A percentile compares a stretch with the other conserved stretches of the same genome.
phyloP scores from a whole-genome alignment of 495 filamentous ascomycete species.

The Baudoinia panamericana region DNA sequence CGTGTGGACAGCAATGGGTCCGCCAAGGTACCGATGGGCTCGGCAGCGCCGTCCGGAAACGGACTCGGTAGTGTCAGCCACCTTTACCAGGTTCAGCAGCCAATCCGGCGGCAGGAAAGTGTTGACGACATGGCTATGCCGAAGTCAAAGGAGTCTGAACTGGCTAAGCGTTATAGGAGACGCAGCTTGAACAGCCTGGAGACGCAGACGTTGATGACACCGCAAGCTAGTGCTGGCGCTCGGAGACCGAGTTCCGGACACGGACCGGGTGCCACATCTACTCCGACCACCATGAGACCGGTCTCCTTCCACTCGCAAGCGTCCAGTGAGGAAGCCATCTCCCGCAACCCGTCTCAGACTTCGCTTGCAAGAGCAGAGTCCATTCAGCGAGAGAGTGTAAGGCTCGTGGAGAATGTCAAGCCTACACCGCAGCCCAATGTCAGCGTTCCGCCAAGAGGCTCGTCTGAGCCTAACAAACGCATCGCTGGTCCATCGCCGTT shows the following conservation, averaged over 20 bases:
- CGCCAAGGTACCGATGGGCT: conserved; percentile 20
- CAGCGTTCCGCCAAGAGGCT: conserved; percentile 54
- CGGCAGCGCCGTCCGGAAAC: conserved; percentile 32
- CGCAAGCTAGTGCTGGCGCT: conserved; percentile 17
- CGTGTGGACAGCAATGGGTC: conserved; percentile 31
- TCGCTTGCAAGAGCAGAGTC: conserved; percentile 38
- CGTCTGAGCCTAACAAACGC: conserved; percentile 59
- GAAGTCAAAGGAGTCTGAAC: conserved; percentile 38
- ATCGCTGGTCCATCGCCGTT: conserved; percentile 69
- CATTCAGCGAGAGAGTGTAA: background rate
- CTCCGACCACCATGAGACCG: conserved; percentile 23
- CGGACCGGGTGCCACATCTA: conserved; percentile 16
- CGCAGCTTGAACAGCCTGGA: conserved; percentile 76
- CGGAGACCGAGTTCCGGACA: conserved; percentile 16
- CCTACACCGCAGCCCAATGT: conserved; percentile 33
- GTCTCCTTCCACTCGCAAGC: conserved; percentile 35
- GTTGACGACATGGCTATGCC: conserved; percentile 41
- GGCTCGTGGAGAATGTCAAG: conserved; percentile 4
- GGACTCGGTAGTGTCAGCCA: conserved; percentile 33
- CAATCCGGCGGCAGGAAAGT: conserved; percentile 32
- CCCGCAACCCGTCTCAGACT: conserved; percentile 37
- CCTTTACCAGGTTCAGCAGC: conserved; percentile 21
- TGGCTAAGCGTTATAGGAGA: conserved; percentile 63
- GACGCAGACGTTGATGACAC: conserved; percentile 25
- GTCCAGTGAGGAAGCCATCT: conserved; percentile 36